Conservation (phyloP, 495 filamentous ascomycete species). For the Trichoderma reesei region DNA sequence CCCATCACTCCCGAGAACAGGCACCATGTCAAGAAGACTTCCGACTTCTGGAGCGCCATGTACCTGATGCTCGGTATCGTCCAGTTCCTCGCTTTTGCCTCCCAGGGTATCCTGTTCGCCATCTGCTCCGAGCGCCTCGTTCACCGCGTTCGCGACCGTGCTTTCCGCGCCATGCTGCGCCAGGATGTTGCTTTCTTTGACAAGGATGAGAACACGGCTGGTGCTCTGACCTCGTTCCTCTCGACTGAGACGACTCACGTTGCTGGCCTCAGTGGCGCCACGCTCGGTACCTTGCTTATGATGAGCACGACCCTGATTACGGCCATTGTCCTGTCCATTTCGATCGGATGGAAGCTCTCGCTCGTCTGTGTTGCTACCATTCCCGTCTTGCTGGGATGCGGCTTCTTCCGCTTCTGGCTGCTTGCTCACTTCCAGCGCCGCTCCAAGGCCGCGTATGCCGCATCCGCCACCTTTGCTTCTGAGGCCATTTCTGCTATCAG, state of each 20-base stretch:
- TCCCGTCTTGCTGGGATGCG: conserved; percentile 66
- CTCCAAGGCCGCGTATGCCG: conserved; percentile 62
- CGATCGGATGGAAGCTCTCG: conserved; percentile 87
- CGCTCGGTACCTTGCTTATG: conserved; percentile 73
- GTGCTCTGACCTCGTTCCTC: conserved; percentile 76
- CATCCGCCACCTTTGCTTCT: conserved; percentile 73
- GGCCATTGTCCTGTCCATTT: conserved; percentile 54
- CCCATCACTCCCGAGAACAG: conserved; percentile 27
- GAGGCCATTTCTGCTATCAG: conserved; percentile 87
- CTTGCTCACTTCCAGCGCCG: conserved; percentile 64
- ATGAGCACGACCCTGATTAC: conserved; percentile 64
- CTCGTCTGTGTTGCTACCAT: conserved; percentile 72
- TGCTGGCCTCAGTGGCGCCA: conserved; percentile 70
- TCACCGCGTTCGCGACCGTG: conserved; percentile 60
- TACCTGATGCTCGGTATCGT: conserved; percentile 86
- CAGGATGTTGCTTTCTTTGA: conserved; percentile 92
- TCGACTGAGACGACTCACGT: conserved; percentile 80
- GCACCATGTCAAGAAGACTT: conserved; percentile 46
- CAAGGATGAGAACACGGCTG: conserved; percentile 72
- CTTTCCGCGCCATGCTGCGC: conserved; percentile 73
- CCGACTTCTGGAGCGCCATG: conserved; percentile 88
- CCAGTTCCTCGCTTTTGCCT: conserved; percentile 51
- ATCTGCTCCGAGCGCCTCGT: conserved; percentile 66
- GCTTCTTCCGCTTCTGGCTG: conserved; percentile 82
- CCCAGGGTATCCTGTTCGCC: conserved; percentile 54